Percentiles rank a stretch among this genome's conserved stretches.
Evolutionary conservation across 805 yeast genomes (phyloP).

Genomic region (Yamadazyma ubonensis): DNA sequence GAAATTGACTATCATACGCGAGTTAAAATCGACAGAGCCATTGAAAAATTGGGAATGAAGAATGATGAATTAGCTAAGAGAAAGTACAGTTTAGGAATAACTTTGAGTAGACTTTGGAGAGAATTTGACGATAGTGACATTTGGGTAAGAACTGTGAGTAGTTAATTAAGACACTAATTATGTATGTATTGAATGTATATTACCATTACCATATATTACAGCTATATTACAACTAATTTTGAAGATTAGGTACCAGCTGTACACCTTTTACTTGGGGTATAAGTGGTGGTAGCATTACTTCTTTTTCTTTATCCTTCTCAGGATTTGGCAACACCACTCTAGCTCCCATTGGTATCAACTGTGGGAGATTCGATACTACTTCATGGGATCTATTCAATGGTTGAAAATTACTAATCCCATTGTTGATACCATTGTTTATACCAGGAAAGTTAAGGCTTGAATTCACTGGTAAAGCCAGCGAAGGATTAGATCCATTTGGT

Average conservation of each 20-base stretch:
- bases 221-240: constrained; percentile 1
- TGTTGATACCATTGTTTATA: too few relatives aligned
- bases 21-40: constrained; percentile 38
- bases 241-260: constrained; percentile 8
- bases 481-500: constrained; percentile 1
- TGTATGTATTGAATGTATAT: too few relatives aligned
- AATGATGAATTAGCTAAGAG: constrained; percentile 43
- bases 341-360: background rate
- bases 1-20: constrained; percentile 44
- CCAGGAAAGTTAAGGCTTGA: too few relatives aligned
- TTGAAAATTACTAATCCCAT: background rate
- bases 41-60: constrained; percentile 37
- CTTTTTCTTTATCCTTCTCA: constrained; percentile 7
- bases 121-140: constrained; percentile 41
- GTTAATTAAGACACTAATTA: background rate
- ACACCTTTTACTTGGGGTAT: constrained; percentile 5
- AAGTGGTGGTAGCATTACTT: constrained; percentile 14
- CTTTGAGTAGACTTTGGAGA: constrained; percentile 44
- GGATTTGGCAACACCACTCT: constrained; percentile 10
- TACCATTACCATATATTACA: background rate
- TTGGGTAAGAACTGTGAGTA: constrained; percentile 34
- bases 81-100: constrained; percentile 41
- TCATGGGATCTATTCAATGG: background rate
- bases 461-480: background rate
- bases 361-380: background rate